Evolutionary conservation across 345 rosid genomes (phyloP), one percentile per base, ranked within the genome.

Genomic region (Camelina sativa): DNA sequence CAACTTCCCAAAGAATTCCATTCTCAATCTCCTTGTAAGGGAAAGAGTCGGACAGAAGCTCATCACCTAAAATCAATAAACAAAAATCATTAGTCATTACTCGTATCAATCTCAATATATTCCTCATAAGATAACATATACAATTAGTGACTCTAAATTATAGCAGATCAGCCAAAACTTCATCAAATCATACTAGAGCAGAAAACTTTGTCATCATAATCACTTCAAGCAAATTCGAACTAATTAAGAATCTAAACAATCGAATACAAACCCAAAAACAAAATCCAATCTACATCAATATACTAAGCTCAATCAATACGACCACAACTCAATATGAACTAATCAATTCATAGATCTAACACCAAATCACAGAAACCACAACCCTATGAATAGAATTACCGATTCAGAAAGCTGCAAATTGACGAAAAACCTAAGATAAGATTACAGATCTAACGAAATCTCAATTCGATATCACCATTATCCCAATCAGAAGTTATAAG

Each of bases 21-120:
- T 89, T 85, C 32, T 77, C 72, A 66, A 86, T 78, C 82, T 95
- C 99, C 88, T 83, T 92, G 89, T 92, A 90, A 6, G 86, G 87
- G 78, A 92, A 95, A 5, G 99, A 95, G 84, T 95, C 99, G 1
- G 96, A 92, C 66, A 95, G 89, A 77, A 95, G 99, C 86, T 95
- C 98, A 58, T 92, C 98, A 75, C 88, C 96, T 90, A 76, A 58
- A 80, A 55, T 69, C 7, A 30, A 73, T 2, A 8, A 0, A 2
- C 8, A 25, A 56, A 0, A 28, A 3, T 43, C 25, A 35, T 56
- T 5, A 65, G 32, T 56, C 11, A 19, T 7, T 1, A 59, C 10
- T 64, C 56, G 11, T 20, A 73, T 15, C 17, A 15, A 54, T 4
- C 37, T 43, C 13, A 48, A 28, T 28, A 1, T 0, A 37, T 2